A percentile compares a stretch with the other conserved stretches of the same genome.
phyloP scores from a whole-genome alignment of 768 basidiomycete genomes.

The Collybiopsis confluens region DNA sequence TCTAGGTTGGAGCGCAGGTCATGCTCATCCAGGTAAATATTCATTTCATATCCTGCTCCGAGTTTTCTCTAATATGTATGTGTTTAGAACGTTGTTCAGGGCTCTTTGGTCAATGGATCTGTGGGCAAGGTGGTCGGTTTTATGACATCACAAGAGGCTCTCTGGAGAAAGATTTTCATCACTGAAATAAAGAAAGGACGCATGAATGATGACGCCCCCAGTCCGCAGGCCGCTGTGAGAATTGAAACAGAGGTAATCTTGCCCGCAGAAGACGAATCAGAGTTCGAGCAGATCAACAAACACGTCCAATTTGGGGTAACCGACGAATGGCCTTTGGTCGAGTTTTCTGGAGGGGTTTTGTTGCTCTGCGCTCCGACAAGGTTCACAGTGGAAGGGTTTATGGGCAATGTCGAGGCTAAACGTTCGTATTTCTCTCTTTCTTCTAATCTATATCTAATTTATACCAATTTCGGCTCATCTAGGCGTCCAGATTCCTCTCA shows the following conservation, averaged over 20 bases:
- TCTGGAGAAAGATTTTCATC: conserved; percentile 29
- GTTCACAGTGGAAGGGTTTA: conserved; percentile 61
- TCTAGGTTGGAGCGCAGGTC: conserved; percentile 76
- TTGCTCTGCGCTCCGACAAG: conserved; percentile 51
- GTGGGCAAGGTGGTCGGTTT: conserved; percentile 54
- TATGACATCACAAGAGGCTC: conserved; percentile 40
- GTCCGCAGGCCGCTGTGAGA: too few species aligned
- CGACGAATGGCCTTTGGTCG: conserved; percentile 53
- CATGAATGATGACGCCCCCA: too few species aligned
- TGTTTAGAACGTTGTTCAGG: conserved; percentile 62
- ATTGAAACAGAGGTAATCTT: too few species aligned
- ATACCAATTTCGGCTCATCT: too few species aligned
- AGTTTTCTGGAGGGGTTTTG: conserved; percentile 45
- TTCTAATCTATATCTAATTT: conserved; percentile 22
- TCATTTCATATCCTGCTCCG: too few species aligned
- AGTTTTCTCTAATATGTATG: background rate
- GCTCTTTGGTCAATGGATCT: conserved; percentile 66
- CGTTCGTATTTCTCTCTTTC: too few species aligned
- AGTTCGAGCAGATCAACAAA: background rate
- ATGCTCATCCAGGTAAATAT: conserved; percentile 68
- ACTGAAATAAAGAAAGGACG: conserved; percentile 24
- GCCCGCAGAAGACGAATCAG: background rate
- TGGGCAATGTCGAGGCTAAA: conserved; percentile 53
- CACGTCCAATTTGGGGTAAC: conserved; percentile 10
- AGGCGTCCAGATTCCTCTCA: conserved; percentile 61